A percentile compares a stretch with the other conserved stretches of the same genome.
These are phyloP conservation scores for Juncus effusus DNA, from an alignment of 176 grass and related monocot genomes.

Conservation along the genomic window DNA sequence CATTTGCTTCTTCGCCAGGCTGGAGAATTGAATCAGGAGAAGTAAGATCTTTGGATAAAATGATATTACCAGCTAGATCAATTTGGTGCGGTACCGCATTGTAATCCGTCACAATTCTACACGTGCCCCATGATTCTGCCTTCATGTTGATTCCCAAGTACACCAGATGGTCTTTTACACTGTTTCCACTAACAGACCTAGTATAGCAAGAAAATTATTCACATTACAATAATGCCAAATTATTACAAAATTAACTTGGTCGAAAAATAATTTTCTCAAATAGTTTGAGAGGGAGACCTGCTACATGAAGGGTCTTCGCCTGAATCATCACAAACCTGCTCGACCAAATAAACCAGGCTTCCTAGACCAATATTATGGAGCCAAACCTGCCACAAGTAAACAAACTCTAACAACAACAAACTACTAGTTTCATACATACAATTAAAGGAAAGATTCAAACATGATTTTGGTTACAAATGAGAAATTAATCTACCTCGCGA, in stretches of 20 bases:
- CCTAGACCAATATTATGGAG: conserved; percentile 46
- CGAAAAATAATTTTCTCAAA: no score
- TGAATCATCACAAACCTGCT: conserved; percentile 67
- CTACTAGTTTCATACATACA: no score
- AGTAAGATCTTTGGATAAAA: conserved; percentile 48
- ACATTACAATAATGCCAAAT: not conserved
- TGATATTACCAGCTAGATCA: conserved; percentile 57
- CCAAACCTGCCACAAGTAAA: conserved; percentile 62
- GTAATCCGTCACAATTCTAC: conserved; percentile 75
- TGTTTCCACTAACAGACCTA: conserved; percentile 64
- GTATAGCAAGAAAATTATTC: not conserved
- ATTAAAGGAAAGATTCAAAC: no score
- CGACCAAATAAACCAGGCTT: conserved; percentile 47
- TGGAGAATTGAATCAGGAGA: conserved; percentile 19
- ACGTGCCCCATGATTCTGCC: conserved; percentile 55
- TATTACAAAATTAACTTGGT: no score
- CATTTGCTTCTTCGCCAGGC: not conserved
- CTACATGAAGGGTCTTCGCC: conserved; percentile 80
- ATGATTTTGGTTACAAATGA: no score
- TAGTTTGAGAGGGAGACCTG: conserved; percentile 40
- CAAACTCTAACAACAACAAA: no score
- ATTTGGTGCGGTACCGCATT: conserved; percentile 52
- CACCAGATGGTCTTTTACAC: conserved; percentile 53
- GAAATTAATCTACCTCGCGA: conserved; percentile 53
- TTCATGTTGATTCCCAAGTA: conserved; percentile 68